Evolutionary conservation across 139 green algal genomes (phyloP), one percentile per base, ranked within the genome.

Genomic region (Chlamydomonas applanata): DNA sequence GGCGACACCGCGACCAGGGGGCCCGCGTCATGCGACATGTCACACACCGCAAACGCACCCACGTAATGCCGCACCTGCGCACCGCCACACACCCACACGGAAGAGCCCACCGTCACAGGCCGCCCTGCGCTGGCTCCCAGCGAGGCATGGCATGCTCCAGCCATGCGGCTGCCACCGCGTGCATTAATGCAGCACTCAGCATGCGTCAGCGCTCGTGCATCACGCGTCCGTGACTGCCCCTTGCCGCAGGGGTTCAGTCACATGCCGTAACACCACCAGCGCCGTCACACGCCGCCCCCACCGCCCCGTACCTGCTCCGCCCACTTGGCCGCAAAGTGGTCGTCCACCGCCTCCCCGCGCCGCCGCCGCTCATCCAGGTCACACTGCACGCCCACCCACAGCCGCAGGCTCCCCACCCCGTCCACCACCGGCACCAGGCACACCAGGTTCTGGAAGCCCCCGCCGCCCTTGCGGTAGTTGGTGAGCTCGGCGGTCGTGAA

Each of bases 381-480:
- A 20, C 49, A 71, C 52, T 77, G 72, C 22, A 77, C 34, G 24
- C 63, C 68, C 53, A 78, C 71, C 30, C 73, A 69, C 24, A 56
- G 36, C 52, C 77, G 30, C 49, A 62, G 34, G 36, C 7, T 27
- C 22, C 85, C 89, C 64, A 83, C 80, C 46, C 83, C 85, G 32
- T 85, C 86, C 34, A 87, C 77, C 65, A 97, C 89, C 24, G 94
- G 94, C 34, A 88, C 85, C 59, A 97, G 76, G 30, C 86, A 89
- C 46, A 97, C 84, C 59, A 95, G 75, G 82, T 95, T 95, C 89
- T 89, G 93, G 69, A 96, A 97, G 16, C 88, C 77, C 33, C 79
- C 91, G 7, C 93, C 93, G 63, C 95, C 87, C 65, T 90, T 87
- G 20, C 70, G 82, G 77, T 92, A 93, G 76, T 94, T 95, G 11